phyloP scores from a whole-genome alignment of 306 rosid species.

The Lathyrus tuberosus region DNA sequence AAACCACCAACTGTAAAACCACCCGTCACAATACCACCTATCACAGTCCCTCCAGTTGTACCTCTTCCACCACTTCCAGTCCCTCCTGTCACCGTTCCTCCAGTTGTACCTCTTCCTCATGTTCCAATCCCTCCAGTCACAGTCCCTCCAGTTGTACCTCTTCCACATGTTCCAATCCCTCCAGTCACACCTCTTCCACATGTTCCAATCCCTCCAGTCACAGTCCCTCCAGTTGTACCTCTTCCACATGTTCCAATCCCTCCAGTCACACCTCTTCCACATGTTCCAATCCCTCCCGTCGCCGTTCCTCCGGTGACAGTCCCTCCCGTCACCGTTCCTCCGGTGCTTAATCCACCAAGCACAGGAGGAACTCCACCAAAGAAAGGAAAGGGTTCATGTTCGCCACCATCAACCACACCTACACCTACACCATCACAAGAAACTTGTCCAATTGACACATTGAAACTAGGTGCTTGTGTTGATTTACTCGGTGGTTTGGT shows the following conservation, averaged over 20 bases:
- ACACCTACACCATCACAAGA: constrained; percentile 24
- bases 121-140: background rate
- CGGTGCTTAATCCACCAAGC: constrained; percentile 27
- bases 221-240: constrained; percentile 31
- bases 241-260: constrained; percentile 36
- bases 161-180: background rate
- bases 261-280: constrained; percentile 30
- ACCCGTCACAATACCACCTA: background rate
- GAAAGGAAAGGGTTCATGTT: constrained; percentile 38
- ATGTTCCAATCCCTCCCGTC: constrained; percentile 12
- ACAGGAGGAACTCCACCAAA: constrained; percentile 5
- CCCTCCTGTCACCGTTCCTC: too few species aligned
- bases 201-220: constrained; percentile 20
- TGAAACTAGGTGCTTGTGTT: constrained; percentile 85
- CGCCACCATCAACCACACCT: constrained; percentile 50
- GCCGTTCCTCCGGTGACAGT: background rate
- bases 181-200: constrained; percentile 31
- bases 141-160: background rate
- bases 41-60: background rate
- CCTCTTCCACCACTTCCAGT: background rate
- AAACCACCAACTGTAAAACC: background rate
- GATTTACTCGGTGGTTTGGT: constrained; percentile 77
- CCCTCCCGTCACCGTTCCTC: constrained; percentile 47
- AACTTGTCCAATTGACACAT: constrained; percentile 83
- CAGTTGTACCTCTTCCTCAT: background rate